A percentile compares a stretch with the other conserved stretches of the same genome.
Conservation (phyloP, 768 basidiomycete genomes). For the Fistulinella prunicolor region DNA sequence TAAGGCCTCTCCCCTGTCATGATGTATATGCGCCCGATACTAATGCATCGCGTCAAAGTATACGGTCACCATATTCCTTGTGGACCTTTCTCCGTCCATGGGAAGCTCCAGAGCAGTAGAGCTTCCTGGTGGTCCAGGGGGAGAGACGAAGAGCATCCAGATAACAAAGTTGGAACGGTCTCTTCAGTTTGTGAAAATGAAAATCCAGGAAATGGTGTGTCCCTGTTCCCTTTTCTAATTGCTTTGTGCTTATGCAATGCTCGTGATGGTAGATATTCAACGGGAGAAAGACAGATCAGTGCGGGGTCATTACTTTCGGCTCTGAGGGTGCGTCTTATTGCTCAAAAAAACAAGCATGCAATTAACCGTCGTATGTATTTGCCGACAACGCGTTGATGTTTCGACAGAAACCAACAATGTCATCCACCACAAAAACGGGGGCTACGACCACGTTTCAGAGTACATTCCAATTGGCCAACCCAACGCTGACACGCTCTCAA, state of each 20-base stretch:
- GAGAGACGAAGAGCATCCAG: conserved; percentile 49
- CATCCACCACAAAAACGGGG: conserved; percentile 56
- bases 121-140: conserved; percentile 49
- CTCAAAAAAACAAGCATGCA: not conserved
- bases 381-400: not conserved
- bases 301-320: conserved; percentile 88
- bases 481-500: conserved; percentile 61
- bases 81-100: conserved; percentile 91
- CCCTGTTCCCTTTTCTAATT: not conserved
- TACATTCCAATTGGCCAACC: conserved; percentile 69
- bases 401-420: conserved; percentile 61
- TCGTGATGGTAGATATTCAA: conserved; percentile 67
- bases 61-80: conserved; percentile 83
- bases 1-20: conserved; percentile 35
- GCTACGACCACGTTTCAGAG: conserved; percentile 72
- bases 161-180: conserved; percentile 80
- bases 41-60: conserved; percentile 46
- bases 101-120: conserved; percentile 56
- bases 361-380: no score
- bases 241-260: not conserved
- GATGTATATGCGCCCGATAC: not conserved
- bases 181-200: conserved; percentile 84
- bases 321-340: conserved; percentile 52
- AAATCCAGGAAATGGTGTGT: conserved; percentile 86
- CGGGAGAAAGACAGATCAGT: conserved; percentile 90